Evolutionary conservation across 2,329 filamentous ascomycete species (phyloP).

Genomic region (Cucurbitaria berberidis): DNA sequence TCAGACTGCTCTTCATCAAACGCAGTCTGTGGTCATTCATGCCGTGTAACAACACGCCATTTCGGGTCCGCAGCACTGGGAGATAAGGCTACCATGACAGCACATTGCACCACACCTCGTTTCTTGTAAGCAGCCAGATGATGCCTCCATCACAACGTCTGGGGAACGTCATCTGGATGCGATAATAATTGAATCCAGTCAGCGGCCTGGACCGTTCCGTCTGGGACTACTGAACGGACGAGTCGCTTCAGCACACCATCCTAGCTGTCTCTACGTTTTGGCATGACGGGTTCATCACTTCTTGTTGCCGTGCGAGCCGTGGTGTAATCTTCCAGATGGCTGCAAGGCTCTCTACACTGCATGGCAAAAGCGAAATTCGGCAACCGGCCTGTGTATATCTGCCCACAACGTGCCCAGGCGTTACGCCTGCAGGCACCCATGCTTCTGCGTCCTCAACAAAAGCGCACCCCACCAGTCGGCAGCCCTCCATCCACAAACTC

Average conservation of each 20-base stretch:
- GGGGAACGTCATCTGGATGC: not conserved
- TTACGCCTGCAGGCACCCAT: conserved; percentile 23
- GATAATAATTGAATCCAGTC: conserved; percentile 7
- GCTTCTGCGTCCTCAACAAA: conserved; percentile 30
- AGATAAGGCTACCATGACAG: conserved; percentile 23
- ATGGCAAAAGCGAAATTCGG: conserved; percentile 1
- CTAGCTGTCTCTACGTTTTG: not conserved
- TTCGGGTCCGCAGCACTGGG: conserved; percentile 2
- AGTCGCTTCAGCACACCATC: not conserved
- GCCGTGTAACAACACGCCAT: conserved; percentile 3
- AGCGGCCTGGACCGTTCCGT: conserved; percentile 22
- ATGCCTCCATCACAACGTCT: conserved; percentile 11
- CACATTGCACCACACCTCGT: conserved; percentile 10
- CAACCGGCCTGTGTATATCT: not conserved
- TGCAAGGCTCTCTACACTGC: conserved; percentile 1
- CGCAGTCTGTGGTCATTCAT: not conserved
- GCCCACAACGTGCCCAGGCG: conserved; percentile 24
- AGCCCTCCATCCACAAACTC: conserved; percentile 10
- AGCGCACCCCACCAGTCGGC: conserved; percentile 14
- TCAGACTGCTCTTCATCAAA: conserved; percentile 4
- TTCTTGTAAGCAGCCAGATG: conserved; percentile 4
- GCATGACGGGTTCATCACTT: not conserved
- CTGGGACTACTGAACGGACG: not conserved
- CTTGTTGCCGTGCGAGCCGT: not conserved
- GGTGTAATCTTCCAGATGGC: not conserved